Percentiles rank a stretch among this genome's conserved stretches.
phyloP scores from a whole-genome alignment of 495 filamentous ascomycete genomes.

The Penicillium canariense region DNA sequence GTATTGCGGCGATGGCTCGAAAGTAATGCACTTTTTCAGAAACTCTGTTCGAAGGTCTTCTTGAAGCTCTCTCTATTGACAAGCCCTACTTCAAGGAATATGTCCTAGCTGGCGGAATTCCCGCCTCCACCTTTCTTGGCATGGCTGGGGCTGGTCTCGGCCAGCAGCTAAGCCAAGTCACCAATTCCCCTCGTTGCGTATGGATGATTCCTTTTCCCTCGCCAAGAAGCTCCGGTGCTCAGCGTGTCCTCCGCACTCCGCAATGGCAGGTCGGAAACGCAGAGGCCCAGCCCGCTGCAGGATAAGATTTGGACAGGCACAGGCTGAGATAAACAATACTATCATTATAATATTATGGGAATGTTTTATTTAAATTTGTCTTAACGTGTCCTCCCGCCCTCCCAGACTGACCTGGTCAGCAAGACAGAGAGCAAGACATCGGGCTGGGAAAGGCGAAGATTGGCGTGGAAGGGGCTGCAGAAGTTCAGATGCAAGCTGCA shows the following conservation, averaged over 20 bases:
- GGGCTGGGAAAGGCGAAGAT: constrained; percentile 9
- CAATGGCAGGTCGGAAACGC: neutral
- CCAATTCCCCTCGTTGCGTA: neutral
- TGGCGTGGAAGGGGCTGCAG: neutral
- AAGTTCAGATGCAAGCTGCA: neutral
- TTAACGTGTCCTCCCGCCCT: neutral
- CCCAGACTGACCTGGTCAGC: neutral
- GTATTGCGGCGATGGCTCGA: constrained; percentile 20
- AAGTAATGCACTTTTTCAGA: neutral
- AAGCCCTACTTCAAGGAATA: neutral
- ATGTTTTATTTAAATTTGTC: too few relatives aligned
- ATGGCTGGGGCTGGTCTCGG: too few relatives aligned
- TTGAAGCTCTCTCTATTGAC: too few relatives aligned
- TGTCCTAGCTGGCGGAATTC: neutral
- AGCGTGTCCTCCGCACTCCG: neutral
- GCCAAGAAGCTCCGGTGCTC: constrained; percentile 10
- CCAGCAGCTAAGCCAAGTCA: neutral
- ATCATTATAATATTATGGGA: too few relatives aligned
- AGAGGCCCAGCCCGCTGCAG: too few relatives aligned
- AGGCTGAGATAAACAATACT: too few relatives aligned
- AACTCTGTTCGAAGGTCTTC: neutral
- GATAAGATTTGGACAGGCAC: neutral
- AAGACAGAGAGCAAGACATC: neutral
- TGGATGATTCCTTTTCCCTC: neutral
- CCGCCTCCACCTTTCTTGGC: too few relatives aligned